Evolutionary conservation across 176 grass and related monocot species (phyloP), one percentile per base, ranked within the genome.

Genomic region (Paspalum notatum): DNA sequence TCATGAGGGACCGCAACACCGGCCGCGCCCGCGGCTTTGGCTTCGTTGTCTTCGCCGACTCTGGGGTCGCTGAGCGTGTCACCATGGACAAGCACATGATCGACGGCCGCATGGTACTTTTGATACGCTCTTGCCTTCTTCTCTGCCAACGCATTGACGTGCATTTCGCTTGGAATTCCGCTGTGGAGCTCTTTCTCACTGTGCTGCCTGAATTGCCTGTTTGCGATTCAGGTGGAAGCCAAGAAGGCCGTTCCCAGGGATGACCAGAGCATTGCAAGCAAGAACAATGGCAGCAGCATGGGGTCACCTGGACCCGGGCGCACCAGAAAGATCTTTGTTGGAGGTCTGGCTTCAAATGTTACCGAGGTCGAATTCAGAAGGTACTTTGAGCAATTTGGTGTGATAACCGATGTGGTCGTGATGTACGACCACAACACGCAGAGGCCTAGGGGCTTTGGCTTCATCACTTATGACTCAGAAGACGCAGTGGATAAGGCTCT

Each of bases 381-480:
- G 68, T 98, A 98, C 41, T 98, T 98, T 74, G 90, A 98, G 76
- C 92, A 98, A 68, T 98, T 98, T 21, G 95, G 95, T 17, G 82
- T 85, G 52, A 91, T 94, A 74, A 92, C 90, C 13, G 95, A 98
- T 75, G 95, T 94, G 17, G 95, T 98, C 24, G 92, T 98, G 46
- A 98, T 98, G 95, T 98, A 98, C 18, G 95, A 98, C 83, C 92
- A 98, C 74, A 98, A 87, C 71, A 98, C 92, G 1, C 95, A 94
- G 63, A 89, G 95, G 77, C 95, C 95, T 27, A 91, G 95, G 77
- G 95, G 95, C 17, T 98, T 98, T 26, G 95, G 95, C 43, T 98
- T 98, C 85, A 98, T 98, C 85, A 98, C 95, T 46, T 98, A 86
- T 88, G 95, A 98, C 68, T 94, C 91, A 4, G 95, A 98, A 69